Percentiles rank a stretch among this genome's conserved stretches.
phyloP scores from a whole-genome alignment of 495 filamentous ascomycete genomes.

The Neurospora intermedia region DNA sequence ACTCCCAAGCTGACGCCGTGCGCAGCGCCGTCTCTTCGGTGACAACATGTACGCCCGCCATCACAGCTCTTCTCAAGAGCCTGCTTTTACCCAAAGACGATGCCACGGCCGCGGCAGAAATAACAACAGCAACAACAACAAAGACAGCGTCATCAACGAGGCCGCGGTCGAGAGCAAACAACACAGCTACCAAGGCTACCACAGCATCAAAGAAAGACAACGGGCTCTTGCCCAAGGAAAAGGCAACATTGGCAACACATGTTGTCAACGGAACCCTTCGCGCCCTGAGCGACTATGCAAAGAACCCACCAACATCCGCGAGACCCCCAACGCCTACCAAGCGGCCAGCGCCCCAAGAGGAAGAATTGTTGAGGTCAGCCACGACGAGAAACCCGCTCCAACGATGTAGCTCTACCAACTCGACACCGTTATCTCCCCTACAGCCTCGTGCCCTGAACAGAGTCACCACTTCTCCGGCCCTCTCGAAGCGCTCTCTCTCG shows the following conservation, averaged over 20 bases:
- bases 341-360: constrained; percentile 17
- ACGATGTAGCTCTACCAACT: constrained; percentile 35
- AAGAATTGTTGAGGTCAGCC: constrained; percentile 24
- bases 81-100: constrained; percentile 33
- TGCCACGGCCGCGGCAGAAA: constrained; percentile 12
- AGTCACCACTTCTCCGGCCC: constrained; percentile 33
- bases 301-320: constrained; percentile 23
- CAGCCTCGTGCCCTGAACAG: constrained; percentile 45
- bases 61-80: constrained; percentile 36
- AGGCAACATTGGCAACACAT: constrained; percentile 64
- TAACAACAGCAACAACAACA: constrained; percentile 5
- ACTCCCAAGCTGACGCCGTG: constrained; percentile 36
- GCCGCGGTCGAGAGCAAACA: constrained; percentile 16
- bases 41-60: constrained; percentile 42
- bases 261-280: constrained; percentile 71
- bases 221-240: constrained; percentile 47
- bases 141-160: constrained; percentile 8
- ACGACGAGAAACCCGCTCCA: constrained; percentile 26
- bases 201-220: constrained; percentile 14
- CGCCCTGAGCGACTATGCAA: constrained; percentile 61
- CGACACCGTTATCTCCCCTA: constrained; percentile 38
- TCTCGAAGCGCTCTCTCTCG: constrained; percentile 20
- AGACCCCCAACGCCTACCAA: constrained; percentile 11
- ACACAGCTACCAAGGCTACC: constrained; percentile 6
- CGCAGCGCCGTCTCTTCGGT: constrained; percentile 38